Base-by-base conservation (phyloP, 208 protist genomes). In the Crithidia expoeki region DNA sequence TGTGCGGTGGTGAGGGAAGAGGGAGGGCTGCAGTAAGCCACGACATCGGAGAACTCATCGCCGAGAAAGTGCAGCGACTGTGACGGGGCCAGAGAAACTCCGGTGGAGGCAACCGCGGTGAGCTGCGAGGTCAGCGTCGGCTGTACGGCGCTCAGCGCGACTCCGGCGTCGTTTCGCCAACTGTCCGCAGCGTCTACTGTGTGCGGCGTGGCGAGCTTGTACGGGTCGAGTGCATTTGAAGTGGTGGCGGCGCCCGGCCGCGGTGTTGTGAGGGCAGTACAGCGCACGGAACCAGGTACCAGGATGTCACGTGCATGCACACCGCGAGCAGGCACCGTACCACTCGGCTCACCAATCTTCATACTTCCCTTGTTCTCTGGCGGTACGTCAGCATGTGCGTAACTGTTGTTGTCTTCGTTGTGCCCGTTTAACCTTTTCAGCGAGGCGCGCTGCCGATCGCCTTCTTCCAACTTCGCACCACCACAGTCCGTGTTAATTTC, bases 1-100 rank as follows among this genome's bases (percentile, higher is more conserved):
- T 56, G 68, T 44, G 57, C 46, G 14, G 62, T 51, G 19, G 55
- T 56, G 30, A 74, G 55, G 23, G 27, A 33, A 30, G 52, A 36
- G 27, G 58, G 68, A 16, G 68, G 68, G 23, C 40, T 74, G 53
- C 56, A 74, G 59, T 65, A 79, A 27, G 62, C 66, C 11, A 80
- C 79, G 17, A 86, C 73, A 50, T 86, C 81, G 12, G 68, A 58
- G 51, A 86, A 80, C 51, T 74, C 69, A 17, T 53, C 74, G 28
- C 46, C 25, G 30, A 79, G 68, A 2, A 38, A 38, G 6, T 58
- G 59, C 57, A 28, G 49, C 27, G 64, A 50, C 38, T 33, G n/a
- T 19, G 58, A 49, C 34, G 50, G 52, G 2, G 65, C 50, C 34
- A 44, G 14, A 30, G 38, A 52, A 11, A 30, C 28, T 4, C 32